Evolutionary conservation across 78 protist genomes (phyloP).

Genomic region (Dictyostelium discoideum): DNA sequence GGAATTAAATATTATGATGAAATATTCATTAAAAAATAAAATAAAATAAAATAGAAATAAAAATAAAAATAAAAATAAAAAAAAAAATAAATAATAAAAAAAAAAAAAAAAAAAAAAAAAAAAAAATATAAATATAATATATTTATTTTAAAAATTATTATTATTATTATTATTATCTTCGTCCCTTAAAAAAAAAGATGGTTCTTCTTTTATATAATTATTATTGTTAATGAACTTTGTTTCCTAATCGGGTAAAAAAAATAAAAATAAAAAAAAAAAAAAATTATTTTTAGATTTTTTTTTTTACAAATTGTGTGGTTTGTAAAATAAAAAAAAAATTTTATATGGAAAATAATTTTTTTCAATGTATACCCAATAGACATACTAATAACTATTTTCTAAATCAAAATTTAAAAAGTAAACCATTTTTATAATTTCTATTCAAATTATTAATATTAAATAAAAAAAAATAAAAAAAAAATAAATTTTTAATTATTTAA

Average conservation of each 20-base stretch:
- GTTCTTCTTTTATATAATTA: neutral
- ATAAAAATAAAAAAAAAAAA: neutral
- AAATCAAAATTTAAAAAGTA: neutral
- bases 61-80: neutral
- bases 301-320: neutral
- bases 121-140: neutral
- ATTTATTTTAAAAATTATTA: neutral
- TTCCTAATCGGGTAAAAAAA: neutral
- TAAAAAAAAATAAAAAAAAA: neutral
- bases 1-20: conserved; percentile 76
- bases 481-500: neutral
- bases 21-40: conserved; percentile 79
- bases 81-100: neutral
- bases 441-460: neutral
- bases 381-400: neutral
- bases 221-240: neutral
- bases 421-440: neutral
- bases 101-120: neutral
- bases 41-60: neutral
- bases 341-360: too few relatives aligned
- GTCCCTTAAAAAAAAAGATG: neutral
- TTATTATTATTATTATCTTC: neutral
- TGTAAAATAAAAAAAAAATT: too few relatives aligned
- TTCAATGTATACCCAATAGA: neutral
- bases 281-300: too few relatives aligned